Conservation (phyloP, 2,329 filamentous ascomycete genomes). For the Talaromyces sp. region DNA sequence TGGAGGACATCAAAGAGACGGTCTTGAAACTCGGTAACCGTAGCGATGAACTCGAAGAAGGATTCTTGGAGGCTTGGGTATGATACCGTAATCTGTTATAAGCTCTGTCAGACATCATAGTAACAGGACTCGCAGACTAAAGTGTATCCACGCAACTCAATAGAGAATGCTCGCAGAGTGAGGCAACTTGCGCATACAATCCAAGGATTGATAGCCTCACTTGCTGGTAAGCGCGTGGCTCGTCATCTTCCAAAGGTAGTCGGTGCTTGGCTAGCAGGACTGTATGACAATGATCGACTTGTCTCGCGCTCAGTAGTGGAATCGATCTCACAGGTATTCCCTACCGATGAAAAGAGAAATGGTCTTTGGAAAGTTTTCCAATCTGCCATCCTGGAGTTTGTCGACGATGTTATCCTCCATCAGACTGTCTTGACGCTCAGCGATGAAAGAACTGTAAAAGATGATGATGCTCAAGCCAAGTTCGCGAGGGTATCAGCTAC, state of each 20-base stretch:
- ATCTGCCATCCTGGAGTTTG: slow-evolving; percentile 72
- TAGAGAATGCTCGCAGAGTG: slow-evolving; percentile 82
- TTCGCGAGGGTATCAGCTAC: slow-evolving; percentile 72
- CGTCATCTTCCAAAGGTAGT: slow-evolving; percentile 71
- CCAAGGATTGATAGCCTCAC: slow-evolving; percentile 58
- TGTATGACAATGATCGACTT: slow-evolving; percentile 76
- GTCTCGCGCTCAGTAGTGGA: slow-evolving; percentile 73
- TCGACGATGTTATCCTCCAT: slow-evolving; percentile 66
- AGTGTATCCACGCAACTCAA: slow-evolving; percentile 81
- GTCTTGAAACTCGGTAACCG: slow-evolving; percentile 52
- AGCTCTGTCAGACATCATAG: slow-evolving; percentile 17
- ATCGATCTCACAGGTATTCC: slow-evolving; percentile 69
- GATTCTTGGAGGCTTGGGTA: slow-evolving; percentile 85
- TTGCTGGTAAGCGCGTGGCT: slow-evolving; percentile 74
- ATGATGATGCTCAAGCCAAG: slow-evolving; percentile 80
- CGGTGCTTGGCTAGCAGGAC: slow-evolving; percentile 84
- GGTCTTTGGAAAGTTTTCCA: slow-evolving; percentile 80
- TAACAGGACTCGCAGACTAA: slow-evolving; percentile 58
- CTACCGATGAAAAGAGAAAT: slow-evolving; percentile 69
- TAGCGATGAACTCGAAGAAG: slow-evolving; percentile 66
- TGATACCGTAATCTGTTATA: slow-evolving; percentile 28
- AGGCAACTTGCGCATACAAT: slow-evolving; percentile 78
- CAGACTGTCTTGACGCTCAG: slow-evolving; percentile 80
- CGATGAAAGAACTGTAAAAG: slow-evolving; percentile 77
- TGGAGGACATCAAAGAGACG: slow-evolving; percentile 74